A percentile compares a stretch with the other conserved stretches of the same genome.
Evolutionary conservation across 2,329 filamentous ascomycete genomes (phyloP).

Genomic region (Fusarium sp.): DNA sequence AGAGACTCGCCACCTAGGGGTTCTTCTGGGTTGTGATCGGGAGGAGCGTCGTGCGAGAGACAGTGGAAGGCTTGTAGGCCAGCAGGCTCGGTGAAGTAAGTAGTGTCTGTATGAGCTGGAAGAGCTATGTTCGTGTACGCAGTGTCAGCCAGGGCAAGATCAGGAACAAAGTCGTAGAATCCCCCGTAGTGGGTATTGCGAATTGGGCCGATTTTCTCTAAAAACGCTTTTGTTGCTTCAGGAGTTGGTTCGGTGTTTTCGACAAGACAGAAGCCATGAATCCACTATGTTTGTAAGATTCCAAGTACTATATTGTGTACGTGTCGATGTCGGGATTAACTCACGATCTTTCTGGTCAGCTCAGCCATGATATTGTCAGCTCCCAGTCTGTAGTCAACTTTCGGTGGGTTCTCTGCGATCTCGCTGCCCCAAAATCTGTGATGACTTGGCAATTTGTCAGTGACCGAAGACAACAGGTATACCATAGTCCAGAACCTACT

Average conservation of each 20-base stretch:
- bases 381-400: conserved; percentile 70
- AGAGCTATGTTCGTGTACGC: conserved; percentile 90
- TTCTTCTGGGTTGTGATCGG: conserved; percentile 45
- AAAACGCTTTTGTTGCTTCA: conserved; percentile 76
- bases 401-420: conserved; percentile 62
- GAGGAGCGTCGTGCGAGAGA: conserved; percentile 72
- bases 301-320: not conserved
- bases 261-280: conserved; percentile 82
- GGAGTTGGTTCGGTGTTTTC: conserved; percentile 73
- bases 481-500: conserved; percentile 26
- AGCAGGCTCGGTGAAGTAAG: conserved; percentile 93
- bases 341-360: conserved; percentile 74
- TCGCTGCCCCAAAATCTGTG: conserved; percentile 42
- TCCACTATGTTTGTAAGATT: conserved; percentile 59
- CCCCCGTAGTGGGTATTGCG: conserved; percentile 90
- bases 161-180: conserved; percentile 84
- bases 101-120: conserved; percentile 90
- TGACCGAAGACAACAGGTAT: not conserved
- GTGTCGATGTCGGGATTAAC: conserved; percentile 25
- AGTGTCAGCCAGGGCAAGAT: conserved; percentile 87
- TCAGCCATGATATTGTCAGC: conserved; percentile 63
- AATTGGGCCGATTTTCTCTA: conserved; percentile 87
- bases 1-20: conserved; percentile 77
- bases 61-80: conserved; percentile 94
- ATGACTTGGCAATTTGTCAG: conserved; percentile 20